Conservation (phyloP, 2,329 filamentous ascomycete species). For the Myriosclerotinia duriaeana region DNA sequence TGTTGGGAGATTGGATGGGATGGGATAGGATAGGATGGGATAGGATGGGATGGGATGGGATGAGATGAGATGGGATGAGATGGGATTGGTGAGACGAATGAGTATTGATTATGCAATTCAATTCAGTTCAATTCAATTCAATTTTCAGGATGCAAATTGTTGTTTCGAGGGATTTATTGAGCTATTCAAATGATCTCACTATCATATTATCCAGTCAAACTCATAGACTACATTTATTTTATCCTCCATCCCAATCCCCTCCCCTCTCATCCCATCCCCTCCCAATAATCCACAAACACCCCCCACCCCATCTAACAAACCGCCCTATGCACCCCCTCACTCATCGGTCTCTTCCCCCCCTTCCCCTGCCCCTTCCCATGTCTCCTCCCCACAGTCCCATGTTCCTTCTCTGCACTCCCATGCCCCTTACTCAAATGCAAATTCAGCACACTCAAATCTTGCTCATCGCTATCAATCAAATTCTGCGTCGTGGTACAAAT, state of each 20-base stretch:
- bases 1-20: too few relatives aligned
- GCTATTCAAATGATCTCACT: not conserved
- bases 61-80: too few relatives aligned
- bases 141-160: not conserved
- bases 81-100: not conserved
- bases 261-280: too few relatives aligned
- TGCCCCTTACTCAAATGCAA: slow-evolving; percentile 45
- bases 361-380: slow-evolving; percentile 31
- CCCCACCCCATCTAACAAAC: slow-evolving; percentile 44
- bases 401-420: slow-evolving; percentile 41
- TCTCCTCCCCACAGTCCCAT: slow-evolving; percentile 34
- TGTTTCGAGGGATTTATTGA: not conserved
- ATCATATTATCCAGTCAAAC: not conserved
- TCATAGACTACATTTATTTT: not conserved
- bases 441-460: slow-evolving; percentile 48
- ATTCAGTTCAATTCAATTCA: not conserved
- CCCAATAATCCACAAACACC: not conserved
- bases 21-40: too few relatives aligned
- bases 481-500: slow-evolving; percentile 60
- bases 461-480: slow-evolving; percentile 48
- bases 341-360: slow-evolving; percentile 47
- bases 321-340: slow-evolving; percentile 48
- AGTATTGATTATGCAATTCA: not conserved
- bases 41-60: too few relatives aligned
- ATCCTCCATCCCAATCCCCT: not conserved